These are phyloP conservation scores for Atkinsonella hypoxylon DNA, from an alignment of 2,329 filamentous ascomycete species.

Conservation along the genomic window DNA sequence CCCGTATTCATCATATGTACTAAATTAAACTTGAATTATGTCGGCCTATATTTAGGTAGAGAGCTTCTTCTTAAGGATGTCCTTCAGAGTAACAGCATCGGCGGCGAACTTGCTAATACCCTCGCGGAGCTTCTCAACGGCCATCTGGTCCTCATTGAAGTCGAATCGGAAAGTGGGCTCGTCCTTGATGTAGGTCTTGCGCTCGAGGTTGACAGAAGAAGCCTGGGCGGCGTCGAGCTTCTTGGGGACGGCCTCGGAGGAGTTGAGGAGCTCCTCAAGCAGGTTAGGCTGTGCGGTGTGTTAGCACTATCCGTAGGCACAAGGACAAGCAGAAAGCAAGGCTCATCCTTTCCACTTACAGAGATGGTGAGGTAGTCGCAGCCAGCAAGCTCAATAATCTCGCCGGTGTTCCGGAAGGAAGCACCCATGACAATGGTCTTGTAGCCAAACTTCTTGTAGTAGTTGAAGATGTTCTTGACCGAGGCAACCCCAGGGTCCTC, in stretches of 20 bases:
- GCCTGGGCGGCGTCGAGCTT: slow-evolving; percentile 73
- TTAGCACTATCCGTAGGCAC: slow-evolving; percentile 7
- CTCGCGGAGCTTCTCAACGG: slow-evolving; percentile 96
- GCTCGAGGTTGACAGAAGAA: slow-evolving; percentile 60
- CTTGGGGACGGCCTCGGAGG: slow-evolving; percentile 67
- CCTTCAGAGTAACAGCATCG: slow-evolving; percentile 88
- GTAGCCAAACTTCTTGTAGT: slow-evolving; percentile 99
- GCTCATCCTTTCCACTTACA: slow-evolving; percentile 35
- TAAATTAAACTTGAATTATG: not conserved
- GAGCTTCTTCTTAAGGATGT: slow-evolving; percentile 82
- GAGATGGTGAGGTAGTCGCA: slow-evolving; percentile 99
- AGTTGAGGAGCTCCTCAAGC: slow-evolving; percentile 89
- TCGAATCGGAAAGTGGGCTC: slow-evolving; percentile 92
- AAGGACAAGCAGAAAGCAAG: not conserved
- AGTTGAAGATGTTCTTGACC: slow-evolving; percentile 93
- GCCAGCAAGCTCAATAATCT: slow-evolving; percentile 96
- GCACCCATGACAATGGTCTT: slow-evolving; percentile 99
- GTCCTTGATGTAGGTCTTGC: slow-evolving; percentile 82
- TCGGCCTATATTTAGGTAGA: slow-evolving; percentile 22
- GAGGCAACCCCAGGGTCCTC: slow-evolving; percentile 95
- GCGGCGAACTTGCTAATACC: slow-evolving; percentile 99
- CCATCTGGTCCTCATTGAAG: slow-evolving; percentile 99
- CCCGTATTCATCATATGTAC: not conserved
- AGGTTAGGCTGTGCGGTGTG: slow-evolving; percentile 57
- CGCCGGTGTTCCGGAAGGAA: slow-evolving; percentile 89